Evolutionary conservation across 305 asterid species (phyloP).

Genomic region (Lippia alba): DNA sequence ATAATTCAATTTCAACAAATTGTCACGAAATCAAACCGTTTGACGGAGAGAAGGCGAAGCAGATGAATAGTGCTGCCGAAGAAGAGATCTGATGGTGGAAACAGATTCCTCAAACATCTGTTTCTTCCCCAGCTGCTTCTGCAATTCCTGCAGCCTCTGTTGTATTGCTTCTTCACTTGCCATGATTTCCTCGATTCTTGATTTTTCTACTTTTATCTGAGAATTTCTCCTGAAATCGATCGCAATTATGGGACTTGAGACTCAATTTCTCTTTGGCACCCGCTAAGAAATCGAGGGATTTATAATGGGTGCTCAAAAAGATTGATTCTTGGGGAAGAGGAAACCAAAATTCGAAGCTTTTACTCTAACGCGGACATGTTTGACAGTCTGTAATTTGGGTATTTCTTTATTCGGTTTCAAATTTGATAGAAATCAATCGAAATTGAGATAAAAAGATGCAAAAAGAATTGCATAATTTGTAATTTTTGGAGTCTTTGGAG

Average conservation of each 20-base stretch:
- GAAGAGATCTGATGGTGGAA: conserved; percentile 68
- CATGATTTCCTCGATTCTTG: conserved; percentile 37
- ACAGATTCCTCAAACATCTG: conserved; percentile 82
- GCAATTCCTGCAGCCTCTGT: conserved; percentile 68
- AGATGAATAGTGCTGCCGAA: conserved; percentile 65
- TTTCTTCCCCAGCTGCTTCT: conserved; percentile 80
- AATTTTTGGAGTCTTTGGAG: too few relatives aligned
- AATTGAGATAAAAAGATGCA: too few relatives aligned
- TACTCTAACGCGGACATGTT: background rate
- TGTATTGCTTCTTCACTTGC: conserved; percentile 56
- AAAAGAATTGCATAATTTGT: too few relatives aligned
- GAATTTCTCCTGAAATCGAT: background rate
- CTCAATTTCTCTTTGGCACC: conserved; percentile 8
- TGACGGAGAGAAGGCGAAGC: conserved; percentile 74
- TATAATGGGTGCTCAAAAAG: background rate
- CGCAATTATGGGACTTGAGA: conserved; percentile 17
- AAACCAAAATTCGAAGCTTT: conserved; percentile 32
- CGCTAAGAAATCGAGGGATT: conserved; percentile 18
- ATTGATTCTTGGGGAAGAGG: conserved; percentile 51
- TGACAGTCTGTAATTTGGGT: background rate
- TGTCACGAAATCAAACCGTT: conserved; percentile 46
- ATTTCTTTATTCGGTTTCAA: background rate
- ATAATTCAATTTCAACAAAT: background rate
- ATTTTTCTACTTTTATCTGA: background rate
- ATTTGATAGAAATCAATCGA: too few relatives aligned